Conservation (phyloP, 2,329 filamentous ascomycete species). For the Teratosphaeria viscida region DNA sequence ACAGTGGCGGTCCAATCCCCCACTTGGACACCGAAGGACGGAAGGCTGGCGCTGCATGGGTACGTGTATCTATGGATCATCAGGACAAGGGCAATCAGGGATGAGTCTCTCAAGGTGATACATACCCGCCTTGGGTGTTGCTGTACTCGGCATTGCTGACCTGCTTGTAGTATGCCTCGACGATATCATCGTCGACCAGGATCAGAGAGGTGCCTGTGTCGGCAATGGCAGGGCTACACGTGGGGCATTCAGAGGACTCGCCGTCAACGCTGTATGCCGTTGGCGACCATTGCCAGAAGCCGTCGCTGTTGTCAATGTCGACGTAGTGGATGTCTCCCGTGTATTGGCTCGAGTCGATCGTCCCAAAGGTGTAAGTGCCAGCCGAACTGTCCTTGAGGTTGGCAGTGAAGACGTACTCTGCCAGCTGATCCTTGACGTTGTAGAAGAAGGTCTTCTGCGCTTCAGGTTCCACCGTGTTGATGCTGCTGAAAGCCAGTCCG, state of each 20-base stretch:
- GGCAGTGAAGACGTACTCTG: conserved; percentile 60
- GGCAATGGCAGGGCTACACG: conserved; percentile 32
- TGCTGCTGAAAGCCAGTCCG: conserved; percentile 54
- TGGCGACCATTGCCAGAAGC: conserved; percentile 60
- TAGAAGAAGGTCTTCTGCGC: conserved; percentile 65
- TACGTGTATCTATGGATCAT: conserved; percentile 20
- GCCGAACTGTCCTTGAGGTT: conserved; percentile 46
- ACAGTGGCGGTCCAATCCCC: conserved; percentile 38
- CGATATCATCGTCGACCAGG: conserved; percentile 45
- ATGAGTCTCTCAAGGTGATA: neutral
- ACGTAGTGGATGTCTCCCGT: conserved; percentile 52
- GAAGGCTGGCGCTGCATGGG: conserved; percentile 32
- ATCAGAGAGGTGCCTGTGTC: conserved; percentile 54
- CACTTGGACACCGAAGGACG: conserved; percentile 43
- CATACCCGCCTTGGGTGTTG: conserved; percentile 30
- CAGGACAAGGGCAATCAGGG: neutral
- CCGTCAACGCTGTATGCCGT: conserved; percentile 47
- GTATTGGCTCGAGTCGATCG: conserved; percentile 55
- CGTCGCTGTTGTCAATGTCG: conserved; percentile 48
- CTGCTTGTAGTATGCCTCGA: conserved; percentile 32
- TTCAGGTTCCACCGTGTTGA: conserved; percentile 55
- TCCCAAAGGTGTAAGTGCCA: conserved; percentile 66
- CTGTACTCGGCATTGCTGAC: conserved; percentile 30
- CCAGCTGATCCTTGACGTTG: conserved; percentile 51
- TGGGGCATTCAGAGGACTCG: conserved; percentile 35